Percentiles rank a stretch among this genome's conserved stretches.
phyloP scores from a whole-genome alignment of 345 rosid genomes.

The Camelina sativa region DNA sequence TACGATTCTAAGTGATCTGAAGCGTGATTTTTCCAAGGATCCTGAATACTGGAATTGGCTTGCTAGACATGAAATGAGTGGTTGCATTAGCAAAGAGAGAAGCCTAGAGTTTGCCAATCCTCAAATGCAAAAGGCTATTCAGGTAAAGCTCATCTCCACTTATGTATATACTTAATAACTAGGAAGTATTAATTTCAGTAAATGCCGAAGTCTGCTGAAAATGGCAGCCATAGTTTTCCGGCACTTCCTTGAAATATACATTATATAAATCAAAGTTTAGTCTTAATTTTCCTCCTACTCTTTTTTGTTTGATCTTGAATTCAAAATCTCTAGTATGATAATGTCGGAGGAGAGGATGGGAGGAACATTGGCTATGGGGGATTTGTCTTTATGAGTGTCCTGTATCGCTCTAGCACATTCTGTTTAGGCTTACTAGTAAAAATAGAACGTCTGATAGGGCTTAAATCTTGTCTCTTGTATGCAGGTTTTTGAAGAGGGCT shows the following conservation, averaged over 20 bases:
- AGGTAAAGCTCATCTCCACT: slow-evolving; percentile 51
- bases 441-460: slow-evolving; percentile 17
- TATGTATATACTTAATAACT: background rate
- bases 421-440: background rate
- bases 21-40: slow-evolving; percentile 68
- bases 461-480: slow-evolving; percentile 6
- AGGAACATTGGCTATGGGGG: slow-evolving; percentile 1
- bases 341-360: background rate
- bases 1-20: slow-evolving; percentile 72
- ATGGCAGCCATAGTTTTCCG: background rate
- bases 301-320: background rate
- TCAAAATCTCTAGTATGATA: slow-evolving; percentile 5
- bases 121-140: slow-evolving; percentile 62
- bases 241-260: background rate
- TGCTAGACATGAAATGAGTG: slow-evolving; percentile 66
- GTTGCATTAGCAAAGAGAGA: slow-evolving; percentile 36
- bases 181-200: background rate
- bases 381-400: background rate
- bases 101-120: slow-evolving; percentile 34
- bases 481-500: slow-evolving; percentile 82
- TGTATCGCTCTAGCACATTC: background rate
- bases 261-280: background rate
- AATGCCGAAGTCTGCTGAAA: slow-evolving; percentile 1
- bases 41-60: slow-evolving; percentile 94
- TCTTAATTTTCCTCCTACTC: slow-evolving; percentile 12